Conservation (phyloP, 2,329 filamentous ascomycete genomes). For the Talaromyces pinophilus region DNA sequence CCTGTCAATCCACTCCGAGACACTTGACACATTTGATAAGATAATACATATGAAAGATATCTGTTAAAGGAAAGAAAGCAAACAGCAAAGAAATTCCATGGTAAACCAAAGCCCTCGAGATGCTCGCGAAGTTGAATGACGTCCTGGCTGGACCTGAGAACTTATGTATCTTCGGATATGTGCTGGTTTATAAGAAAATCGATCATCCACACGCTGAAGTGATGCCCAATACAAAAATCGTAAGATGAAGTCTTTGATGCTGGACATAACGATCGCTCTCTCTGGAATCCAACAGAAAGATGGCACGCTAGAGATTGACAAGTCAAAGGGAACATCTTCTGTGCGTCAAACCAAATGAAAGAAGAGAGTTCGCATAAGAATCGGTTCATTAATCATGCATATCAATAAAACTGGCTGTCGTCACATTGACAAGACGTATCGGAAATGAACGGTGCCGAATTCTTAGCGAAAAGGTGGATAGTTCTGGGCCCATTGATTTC, state of each 20-base stretch:
- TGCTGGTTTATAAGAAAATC: constrained; percentile 33
- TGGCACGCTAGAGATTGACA: constrained; percentile 28
- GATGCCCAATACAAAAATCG: constrained; percentile 30
- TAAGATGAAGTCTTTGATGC: constrained; percentile 24
- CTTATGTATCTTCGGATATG: constrained; percentile 32
- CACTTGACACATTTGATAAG: constrained; percentile 3
- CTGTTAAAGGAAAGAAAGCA: constrained; percentile 16
- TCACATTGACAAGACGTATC: constrained; percentile 21
- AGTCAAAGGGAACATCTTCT: constrained; percentile 28
- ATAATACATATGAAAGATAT: constrained; percentile 20
- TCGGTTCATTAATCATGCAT: constrained; percentile 19
- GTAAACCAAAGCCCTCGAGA: constrained; percentile 35
- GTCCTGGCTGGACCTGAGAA: constrained; percentile 21
- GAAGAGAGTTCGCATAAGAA: constrained; percentile 29
- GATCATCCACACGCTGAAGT: constrained; percentile 28
- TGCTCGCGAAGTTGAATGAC: constrained; percentile 26
- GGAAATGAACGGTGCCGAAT: constrained; percentile 1
- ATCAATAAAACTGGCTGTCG: constrained; percentile 15
- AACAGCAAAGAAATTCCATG: constrained; percentile 22
- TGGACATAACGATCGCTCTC: constrained; percentile 19
- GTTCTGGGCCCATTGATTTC: constrained; percentile 40
- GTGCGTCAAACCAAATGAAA: constrained; percentile 29
- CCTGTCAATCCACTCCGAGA: constrained; percentile 1
- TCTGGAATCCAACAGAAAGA: constrained; percentile 32
- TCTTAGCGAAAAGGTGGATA: constrained; percentile 42